These are phyloP conservation scores for Kokia cookei DNA, from an alignment of 441 rosid genomes.

Conservation along the genomic window DNA sequence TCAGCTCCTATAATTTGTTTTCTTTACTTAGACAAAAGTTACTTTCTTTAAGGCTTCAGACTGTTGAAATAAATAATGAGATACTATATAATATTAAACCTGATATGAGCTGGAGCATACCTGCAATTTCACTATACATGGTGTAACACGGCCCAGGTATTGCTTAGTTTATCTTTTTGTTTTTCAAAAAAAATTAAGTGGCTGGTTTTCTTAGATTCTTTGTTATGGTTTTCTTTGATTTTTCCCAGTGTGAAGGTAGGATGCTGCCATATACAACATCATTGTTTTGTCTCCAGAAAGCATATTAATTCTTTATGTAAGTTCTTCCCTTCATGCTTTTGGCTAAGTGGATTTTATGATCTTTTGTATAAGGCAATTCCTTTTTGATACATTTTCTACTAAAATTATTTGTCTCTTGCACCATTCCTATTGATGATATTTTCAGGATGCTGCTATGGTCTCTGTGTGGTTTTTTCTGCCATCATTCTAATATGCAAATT, in stretches of 20 bases:
- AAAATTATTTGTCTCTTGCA: background rate
- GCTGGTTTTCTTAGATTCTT: constrained; percentile 10
- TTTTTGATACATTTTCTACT: background rate
- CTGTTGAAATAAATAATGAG: constrained; percentile 76
- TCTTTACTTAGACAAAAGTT: constrained; percentile 83
- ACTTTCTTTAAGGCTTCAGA: constrained; percentile 83
- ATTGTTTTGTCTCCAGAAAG: constrained; percentile 84
- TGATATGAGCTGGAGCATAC: constrained; percentile 89
- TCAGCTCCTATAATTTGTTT: constrained; percentile 76
- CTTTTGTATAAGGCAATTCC: background rate
- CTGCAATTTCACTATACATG: constrained; percentile 84
- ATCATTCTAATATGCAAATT: background rate
- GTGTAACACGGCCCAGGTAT: constrained; percentile 87
- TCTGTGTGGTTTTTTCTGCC: constrained; percentile 1
- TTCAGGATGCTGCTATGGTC: background rate
- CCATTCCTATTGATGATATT: background rate
- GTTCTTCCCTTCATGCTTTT: constrained; percentile 18
- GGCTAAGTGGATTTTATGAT: background rate
- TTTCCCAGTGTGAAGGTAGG: constrained; percentile 71
- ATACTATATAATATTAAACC: constrained; percentile 73
- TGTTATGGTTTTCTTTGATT: constrained; percentile 3
- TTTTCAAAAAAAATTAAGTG: background rate
- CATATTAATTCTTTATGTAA: constrained; percentile 80
- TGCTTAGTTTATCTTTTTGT: constrained; percentile 3
- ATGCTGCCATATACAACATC: constrained; percentile 59